Evolutionary conservation across 176 grass and related monocot species (phyloP).

Genomic region (Cenchrus fungigraminus): DNA sequence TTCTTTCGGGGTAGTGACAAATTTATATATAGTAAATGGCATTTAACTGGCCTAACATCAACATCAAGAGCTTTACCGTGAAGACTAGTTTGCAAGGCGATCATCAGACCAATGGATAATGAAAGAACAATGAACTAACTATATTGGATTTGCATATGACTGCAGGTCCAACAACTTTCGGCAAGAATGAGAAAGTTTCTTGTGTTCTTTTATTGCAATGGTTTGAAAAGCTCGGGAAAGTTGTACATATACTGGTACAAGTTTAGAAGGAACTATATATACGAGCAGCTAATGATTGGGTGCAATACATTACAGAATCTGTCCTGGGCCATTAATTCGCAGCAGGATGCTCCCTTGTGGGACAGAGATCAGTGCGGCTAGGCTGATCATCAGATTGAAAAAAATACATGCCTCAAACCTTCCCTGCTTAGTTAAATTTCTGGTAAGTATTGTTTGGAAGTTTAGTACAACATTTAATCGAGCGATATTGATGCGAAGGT

Average conservation of each 20-base stretch:
- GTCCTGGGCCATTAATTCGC: background rate
- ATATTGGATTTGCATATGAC: background rate
- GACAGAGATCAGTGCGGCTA: too few relatives aligned
- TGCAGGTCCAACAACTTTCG: slow-evolving; percentile 11
- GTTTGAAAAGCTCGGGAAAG: background rate
- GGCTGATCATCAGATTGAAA: too few relatives aligned
- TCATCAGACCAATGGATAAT: background rate
- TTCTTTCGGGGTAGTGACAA: too few relatives aligned
- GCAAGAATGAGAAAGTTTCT: background rate
- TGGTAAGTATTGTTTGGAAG: background rate
- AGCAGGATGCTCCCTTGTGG: too few relatives aligned
- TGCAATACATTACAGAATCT: background rate
- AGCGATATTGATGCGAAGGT: slow-evolving; percentile 1
- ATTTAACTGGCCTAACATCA: background rate
- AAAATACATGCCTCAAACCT: background rate
- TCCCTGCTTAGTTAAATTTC: background rate
- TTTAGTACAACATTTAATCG: background rate
- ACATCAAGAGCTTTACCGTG: background rate
- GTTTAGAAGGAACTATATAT: background rate
- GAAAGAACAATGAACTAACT: background rate
- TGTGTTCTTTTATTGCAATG: background rate
- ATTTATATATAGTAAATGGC: background rate
- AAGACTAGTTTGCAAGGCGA: background rate
- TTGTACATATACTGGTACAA: too few relatives aligned
- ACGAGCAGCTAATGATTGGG: background rate